Percentiles rank a stretch among this genome's conserved stretches.
phyloP scores from a whole-genome alignment of 495 filamentous ascomycete genomes.

The Eremomyces bilateralis region DNA sequence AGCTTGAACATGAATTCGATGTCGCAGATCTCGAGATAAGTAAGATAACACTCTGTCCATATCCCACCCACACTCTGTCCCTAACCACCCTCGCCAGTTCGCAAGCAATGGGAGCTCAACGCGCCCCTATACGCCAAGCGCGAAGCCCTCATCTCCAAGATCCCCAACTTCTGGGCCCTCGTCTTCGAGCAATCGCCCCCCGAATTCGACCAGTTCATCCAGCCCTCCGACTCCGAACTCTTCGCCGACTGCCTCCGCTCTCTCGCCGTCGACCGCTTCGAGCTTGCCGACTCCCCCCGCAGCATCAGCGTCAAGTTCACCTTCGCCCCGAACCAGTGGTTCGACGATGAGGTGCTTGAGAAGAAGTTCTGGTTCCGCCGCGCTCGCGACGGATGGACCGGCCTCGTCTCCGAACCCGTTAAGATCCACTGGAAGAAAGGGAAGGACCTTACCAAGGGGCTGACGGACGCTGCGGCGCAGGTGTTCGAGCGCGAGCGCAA shows the following conservation, averaged over 20 bases:
- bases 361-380: conserved; percentile 76
- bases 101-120: conserved; percentile 27
- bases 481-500: conserved; percentile 45
- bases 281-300: conserved; percentile 48
- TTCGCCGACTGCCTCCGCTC: conserved; percentile 37
- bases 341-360: conserved; percentile 49
- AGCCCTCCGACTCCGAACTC: conserved; percentile 47
- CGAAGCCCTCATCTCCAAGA: conserved; percentile 38
- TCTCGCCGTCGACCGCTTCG: conserved; percentile 53
- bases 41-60: conserved; percentile 17
- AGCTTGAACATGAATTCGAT: conserved; percentile 34
- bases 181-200: conserved; percentile 65
- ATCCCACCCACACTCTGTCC: neutral
- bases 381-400: conserved; percentile 39
- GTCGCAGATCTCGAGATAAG: conserved; percentile 46
- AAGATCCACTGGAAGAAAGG: conserved; percentile 71
- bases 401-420: conserved; percentile 67
- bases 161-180: conserved; percentile 72
- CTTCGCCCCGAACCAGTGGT: conserved; percentile 49
- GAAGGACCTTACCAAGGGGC: conserved; percentile 61
- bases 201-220: conserved; percentile 69
- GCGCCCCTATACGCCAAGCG: conserved; percentile 50
- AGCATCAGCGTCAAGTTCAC: conserved; percentile 37
- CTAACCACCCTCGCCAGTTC: conserved; percentile 23
- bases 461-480: conserved; percentile 46